phyloP scores from a whole-genome alignment of 2,329 filamentous ascomycete species.

The Graphilbum fragrans region DNA sequence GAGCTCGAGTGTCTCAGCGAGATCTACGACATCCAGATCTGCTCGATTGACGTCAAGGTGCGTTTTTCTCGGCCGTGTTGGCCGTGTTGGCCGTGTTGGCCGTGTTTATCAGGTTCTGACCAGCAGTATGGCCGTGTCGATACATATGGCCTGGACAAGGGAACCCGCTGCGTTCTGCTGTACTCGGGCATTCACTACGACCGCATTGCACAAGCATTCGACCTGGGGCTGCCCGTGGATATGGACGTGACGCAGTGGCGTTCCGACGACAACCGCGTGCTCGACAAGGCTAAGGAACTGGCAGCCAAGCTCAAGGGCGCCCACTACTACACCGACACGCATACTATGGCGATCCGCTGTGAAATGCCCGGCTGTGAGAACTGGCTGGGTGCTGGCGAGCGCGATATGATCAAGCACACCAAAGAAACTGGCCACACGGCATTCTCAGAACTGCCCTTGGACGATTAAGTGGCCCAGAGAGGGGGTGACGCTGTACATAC shows the following conservation, averaged over 20 bases:
- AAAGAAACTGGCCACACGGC: constrained; percentile 45
- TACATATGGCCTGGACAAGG: constrained; percentile 64
- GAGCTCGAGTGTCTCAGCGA: constrained; percentile 77
- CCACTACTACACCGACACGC: constrained; percentile 84
- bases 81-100: too few species aligned
- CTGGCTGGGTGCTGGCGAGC: constrained; percentile 55
- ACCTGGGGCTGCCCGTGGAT: constrained; percentile 51
- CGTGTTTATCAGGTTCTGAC: too few species aligned
- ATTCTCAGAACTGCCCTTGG: constrained; percentile 21
- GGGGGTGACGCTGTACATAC: too few species aligned
- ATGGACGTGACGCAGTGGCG: constrained; percentile 56
- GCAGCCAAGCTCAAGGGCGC: constrained; percentile 52
- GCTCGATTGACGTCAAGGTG: constrained; percentile 65
- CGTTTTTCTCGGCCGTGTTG: neutral
- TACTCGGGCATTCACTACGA: constrained; percentile 95
- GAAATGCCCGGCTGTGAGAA: constrained; percentile 48
- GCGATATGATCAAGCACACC: constrained; percentile 50
- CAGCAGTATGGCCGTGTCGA: constrained; percentile 35
- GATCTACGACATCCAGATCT: constrained; percentile 77
- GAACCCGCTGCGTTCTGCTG: constrained; percentile 63
- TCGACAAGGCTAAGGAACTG: constrained; percentile 54
- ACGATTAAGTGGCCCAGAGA: neutral
- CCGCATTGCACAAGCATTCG: constrained; percentile 62
- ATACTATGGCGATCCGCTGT: constrained; percentile 67
- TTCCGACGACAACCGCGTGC: constrained; percentile 48